A percentile compares a stretch with the other conserved stretches of the same genome.
Conservation (phyloP, 345 rosid species). For the Acer yangbiense region DNA sequence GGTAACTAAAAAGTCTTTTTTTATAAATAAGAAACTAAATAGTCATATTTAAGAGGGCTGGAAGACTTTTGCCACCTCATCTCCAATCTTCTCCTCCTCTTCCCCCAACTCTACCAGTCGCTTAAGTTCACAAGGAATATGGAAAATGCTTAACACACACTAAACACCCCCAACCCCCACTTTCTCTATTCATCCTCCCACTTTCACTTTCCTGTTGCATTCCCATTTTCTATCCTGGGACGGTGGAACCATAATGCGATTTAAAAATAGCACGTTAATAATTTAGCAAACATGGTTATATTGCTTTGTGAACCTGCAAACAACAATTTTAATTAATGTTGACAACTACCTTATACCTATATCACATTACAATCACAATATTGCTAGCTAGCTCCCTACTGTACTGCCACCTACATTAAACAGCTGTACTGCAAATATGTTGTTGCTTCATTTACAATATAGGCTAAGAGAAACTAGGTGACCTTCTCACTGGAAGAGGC, state of each 20-base stretch:
- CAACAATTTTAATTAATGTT: neutral
- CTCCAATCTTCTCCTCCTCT: neutral
- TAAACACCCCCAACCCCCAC: neutral
- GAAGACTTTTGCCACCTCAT: neutral
- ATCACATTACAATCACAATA: conserved; percentile 12
- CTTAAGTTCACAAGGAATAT: neutral
- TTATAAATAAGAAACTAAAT: neutral
- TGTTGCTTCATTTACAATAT: conserved; percentile 4
- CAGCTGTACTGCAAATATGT: neutral
- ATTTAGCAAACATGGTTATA: neutral
- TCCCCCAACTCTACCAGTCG: too few species aligned
- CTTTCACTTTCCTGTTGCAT: neutral
- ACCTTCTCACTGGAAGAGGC: neutral
- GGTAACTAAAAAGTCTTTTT: neutral
- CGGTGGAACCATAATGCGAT: neutral
- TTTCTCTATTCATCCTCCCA: neutral
- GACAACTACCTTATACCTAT: neutral
- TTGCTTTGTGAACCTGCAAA: neutral
- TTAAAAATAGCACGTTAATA: neutral
- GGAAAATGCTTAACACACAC: neutral
- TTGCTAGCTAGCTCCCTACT: conserved; percentile 4
- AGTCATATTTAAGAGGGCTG: neutral
- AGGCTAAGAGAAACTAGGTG: neutral
- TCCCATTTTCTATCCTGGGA: neutral
- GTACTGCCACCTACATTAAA: neutral